Evolutionary conservation across 805 yeast species (phyloP).

Genomic region (Barnettozyma sucrosica): DNA sequence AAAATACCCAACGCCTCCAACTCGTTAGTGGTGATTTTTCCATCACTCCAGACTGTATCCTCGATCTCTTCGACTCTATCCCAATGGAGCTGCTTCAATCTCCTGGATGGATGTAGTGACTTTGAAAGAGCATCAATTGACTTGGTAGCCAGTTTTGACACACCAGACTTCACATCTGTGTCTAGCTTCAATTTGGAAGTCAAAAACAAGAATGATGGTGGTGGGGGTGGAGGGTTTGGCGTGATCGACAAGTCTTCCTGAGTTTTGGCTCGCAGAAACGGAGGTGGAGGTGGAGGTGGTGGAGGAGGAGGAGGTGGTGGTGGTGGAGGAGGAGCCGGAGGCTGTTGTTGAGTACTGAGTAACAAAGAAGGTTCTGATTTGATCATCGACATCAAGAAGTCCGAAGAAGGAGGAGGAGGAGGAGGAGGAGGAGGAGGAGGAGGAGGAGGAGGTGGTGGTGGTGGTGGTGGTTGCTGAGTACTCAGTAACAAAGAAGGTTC

Average conservation of each 20-base stretch:
- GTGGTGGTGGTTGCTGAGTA: constrained; percentile 1
- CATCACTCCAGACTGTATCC: constrained; percentile 58
- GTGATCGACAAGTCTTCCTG: constrained; percentile 6
- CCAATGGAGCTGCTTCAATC: constrained; percentile 79
- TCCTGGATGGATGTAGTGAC: constrained; percentile 38
- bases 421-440: constrained; percentile 16
- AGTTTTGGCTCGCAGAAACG: constrained; percentile 1
- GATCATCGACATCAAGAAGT: constrained; percentile 7
- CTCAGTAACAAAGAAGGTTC: background rate
- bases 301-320: constrained; percentile 10
- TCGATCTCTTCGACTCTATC: constrained; percentile 58
- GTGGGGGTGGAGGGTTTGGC: constrained; percentile 19
- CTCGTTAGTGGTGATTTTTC: constrained; percentile 39
- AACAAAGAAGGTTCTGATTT: background rate
- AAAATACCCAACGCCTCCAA: constrained; percentile 57
- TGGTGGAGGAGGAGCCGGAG: constrained; percentile 26
- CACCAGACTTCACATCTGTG: background rate
- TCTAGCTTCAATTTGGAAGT: constrained; percentile 1
- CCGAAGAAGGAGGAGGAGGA: background rate
- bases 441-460: constrained; percentile 15
- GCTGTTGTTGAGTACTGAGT: constrained; percentile 9
- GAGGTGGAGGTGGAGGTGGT: constrained; percentile 7
- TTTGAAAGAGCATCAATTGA: constrained; percentile 11
- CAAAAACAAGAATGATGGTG: constrained; percentile 10
- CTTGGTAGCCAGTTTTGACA: background rate